Evolutionary conservation across 2,329 filamentous ascomycete genomes (phyloP), one percentile per base, ranked within the genome.

Genomic region (Atkinsonella texensis): DNA sequence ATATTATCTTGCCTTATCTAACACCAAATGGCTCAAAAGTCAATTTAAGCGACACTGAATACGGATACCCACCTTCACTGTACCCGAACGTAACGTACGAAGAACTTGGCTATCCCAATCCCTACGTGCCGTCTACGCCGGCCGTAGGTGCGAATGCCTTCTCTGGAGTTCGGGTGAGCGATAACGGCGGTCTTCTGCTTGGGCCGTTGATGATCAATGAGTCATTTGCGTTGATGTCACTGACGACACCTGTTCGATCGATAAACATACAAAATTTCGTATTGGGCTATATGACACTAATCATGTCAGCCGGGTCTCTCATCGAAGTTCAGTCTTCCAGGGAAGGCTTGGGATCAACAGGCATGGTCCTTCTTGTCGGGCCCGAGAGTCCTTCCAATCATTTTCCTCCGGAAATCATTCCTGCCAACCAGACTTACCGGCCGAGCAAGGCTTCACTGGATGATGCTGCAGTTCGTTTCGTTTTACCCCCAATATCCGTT

Each of bases 281-380:
- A 1, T 73, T 95, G 5, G 90, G 88, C 1, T 95, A 89, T 71
- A 78, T 95, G 71, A 95, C 89, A 1, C 70, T 91, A 2, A 73
- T 95, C n/a, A 77, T 86, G 51, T 79, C 86, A 52, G 84, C 84
- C 1, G 69, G 70, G 4, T 74, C 84, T 1, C 71, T 93, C 3
- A 70, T 81, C n/a, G 66, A 74, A 44, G 76, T 89, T 1, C 70
- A 83, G 28, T 67, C 70, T 17, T 85, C 84, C 1, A 69, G 73
- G 2, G 85, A 89, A 63, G 88, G 87, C 1, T 63, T 95, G 9
- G 86, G 82, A 23, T 64, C 74, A 0, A 87, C 82, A 0, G 89
- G 88, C 6, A 68, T 83, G 15, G 81, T 86, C 1, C 69, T 94
- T 23, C 64, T 94, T 6, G 69, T 93, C 42, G 86, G 86, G 0